phyloP scores from a whole-genome alignment of 192 early-diverging fungal species.

The Backusella sp. region DNA sequence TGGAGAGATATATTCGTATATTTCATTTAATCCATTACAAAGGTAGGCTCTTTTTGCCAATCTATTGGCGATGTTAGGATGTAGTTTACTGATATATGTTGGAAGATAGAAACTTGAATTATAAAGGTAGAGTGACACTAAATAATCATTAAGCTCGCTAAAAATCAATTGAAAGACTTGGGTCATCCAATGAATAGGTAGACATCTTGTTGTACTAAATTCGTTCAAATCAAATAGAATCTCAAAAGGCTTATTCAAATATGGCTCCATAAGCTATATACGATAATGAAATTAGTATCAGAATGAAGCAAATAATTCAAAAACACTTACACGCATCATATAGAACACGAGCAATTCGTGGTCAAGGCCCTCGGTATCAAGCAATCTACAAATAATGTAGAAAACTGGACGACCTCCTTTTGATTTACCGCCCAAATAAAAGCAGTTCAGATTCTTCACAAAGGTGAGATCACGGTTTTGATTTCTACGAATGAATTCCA shows the following conservation, averaged over 20 bases:
- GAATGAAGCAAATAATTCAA: neutral
- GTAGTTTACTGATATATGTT: conserved; percentile 56
- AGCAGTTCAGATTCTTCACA: conserved; percentile 61
- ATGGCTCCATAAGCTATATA: conserved; percentile 56
- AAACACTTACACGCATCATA: conserved; percentile 54
- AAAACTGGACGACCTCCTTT: conserved; percentile 71
- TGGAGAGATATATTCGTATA: conserved; percentile 68
- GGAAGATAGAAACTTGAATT: conserved; percentile 76
- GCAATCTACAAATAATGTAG: conserved; percentile 75
- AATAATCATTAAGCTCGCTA: conserved; percentile 55
- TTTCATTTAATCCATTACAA: conserved; percentile 55
- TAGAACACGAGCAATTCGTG: conserved; percentile 82
- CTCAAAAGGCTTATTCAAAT: conserved; percentile 70
- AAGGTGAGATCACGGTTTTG: conserved; percentile 59
- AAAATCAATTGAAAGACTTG: conserved; percentile 72
- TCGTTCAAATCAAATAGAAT: conserved; percentile 77
- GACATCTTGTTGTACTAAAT: conserved; percentile 72
- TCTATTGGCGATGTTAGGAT: conserved; percentile 42
- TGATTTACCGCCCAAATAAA: conserved; percentile 79
- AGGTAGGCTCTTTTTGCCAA: conserved; percentile 67
- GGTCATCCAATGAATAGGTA: conserved; percentile 67
- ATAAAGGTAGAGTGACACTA: conserved; percentile 70
- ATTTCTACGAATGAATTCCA: conserved; percentile 72
- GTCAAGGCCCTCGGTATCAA: conserved; percentile 75
- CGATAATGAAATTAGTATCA: neutral